These are phyloP conservation scores for Ophiocordyceps robertsii DNA, from an alignment of 2,329 filamentous ascomycete species.

Conservation along the genomic window DNA sequence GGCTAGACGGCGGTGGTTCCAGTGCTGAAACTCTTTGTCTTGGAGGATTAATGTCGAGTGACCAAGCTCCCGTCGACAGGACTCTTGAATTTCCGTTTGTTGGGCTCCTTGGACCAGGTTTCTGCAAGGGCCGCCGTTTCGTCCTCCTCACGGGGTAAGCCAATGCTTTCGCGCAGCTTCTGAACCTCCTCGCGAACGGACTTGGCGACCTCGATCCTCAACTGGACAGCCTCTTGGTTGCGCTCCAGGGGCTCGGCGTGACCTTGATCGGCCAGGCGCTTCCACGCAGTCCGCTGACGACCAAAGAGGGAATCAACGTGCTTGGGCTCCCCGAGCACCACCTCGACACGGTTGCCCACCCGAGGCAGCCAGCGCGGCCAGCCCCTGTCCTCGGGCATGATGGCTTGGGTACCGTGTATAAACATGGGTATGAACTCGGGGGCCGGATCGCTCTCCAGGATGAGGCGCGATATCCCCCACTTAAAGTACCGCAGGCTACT, in stretches of 20 bases:
- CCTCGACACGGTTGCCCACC: constrained; percentile 51
- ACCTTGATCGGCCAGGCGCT: constrained; percentile 40
- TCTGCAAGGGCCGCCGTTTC: constrained; percentile 63
- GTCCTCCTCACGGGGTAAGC: constrained; percentile 65
- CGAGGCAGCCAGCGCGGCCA: constrained; percentile 77
- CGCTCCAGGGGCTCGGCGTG: constrained; percentile 31
- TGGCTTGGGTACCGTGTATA: constrained; percentile 73
- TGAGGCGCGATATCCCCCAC: constrained; percentile 86
- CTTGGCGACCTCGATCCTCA: constrained; percentile 64
- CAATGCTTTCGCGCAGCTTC: constrained; percentile 58
- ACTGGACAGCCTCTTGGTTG: constrained; percentile 50
- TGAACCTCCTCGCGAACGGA: constrained; percentile 69
- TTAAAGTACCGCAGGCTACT: constrained; percentile 91
- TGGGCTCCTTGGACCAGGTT: constrained; percentile 55
- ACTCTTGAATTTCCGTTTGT: constrained; percentile 35
- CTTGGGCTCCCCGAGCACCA: constrained; percentile 69
- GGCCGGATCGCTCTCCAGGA: constrained; percentile 76
- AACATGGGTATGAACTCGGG: constrained; percentile 91
- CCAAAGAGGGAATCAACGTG: constrained; percentile 66
- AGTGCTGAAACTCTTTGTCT: no score
- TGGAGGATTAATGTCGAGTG: constrained; percentile 16
- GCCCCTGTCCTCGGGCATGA: constrained; percentile 73
- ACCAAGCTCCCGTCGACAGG: constrained; percentile 40
- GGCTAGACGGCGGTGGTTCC: no score
- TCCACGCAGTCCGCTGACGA: constrained; percentile 64